Evolutionary conservation across 805 yeast genomes (phyloP).

Genomic region (Saturnispora kantuleensis): DNA sequence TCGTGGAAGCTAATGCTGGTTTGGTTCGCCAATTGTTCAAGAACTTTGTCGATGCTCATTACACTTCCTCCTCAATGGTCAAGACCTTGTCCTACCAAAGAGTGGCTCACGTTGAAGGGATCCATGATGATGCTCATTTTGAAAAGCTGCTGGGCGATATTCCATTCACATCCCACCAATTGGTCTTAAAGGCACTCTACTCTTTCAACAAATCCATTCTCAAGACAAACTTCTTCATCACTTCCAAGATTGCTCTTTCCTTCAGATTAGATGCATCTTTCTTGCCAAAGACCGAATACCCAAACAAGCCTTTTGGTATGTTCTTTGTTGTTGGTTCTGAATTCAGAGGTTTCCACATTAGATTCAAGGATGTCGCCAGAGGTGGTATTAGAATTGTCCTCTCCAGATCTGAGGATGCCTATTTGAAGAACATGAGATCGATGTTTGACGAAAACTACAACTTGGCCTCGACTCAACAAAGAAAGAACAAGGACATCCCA

Average conservation of each 20-base stretch:
- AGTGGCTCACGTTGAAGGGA: slow-evolving; percentile 65
- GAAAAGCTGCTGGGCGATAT: slow-evolving; percentile 56
- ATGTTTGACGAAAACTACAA: slow-evolving; percentile 95
- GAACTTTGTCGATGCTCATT: slow-evolving; percentile 86
- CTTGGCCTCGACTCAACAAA: slow-evolving; percentile 91
- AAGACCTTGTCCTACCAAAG: slow-evolving; percentile 83
- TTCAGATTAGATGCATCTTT: slow-evolving; percentile 83
- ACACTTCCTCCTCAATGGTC: slow-evolving; percentile 59
- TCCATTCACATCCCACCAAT: slow-evolving; percentile 69
- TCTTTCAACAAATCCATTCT: slow-evolving; percentile 78
- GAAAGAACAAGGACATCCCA: slow-evolving; percentile 95
- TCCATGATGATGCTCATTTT: slow-evolving; percentile 66
- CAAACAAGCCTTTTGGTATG: slow-evolving; percentile 89
- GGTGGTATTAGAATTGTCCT: slow-evolving; percentile 96
- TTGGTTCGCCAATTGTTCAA: slow-evolving; percentile 78
- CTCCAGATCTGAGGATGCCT: slow-evolving; percentile 77
- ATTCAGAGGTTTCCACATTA: slow-evolving; percentile 93
- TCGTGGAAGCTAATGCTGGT: slow-evolving; percentile 58
- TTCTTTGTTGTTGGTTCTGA: slow-evolving; percentile 93
- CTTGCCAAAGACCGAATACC: slow-evolving; percentile 79
- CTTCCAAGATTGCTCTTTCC: slow-evolving; percentile 90
- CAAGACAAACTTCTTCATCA: slow-evolving; percentile 88
- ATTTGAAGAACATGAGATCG: slow-evolving; percentile 72
- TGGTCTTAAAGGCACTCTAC: slow-evolving; percentile 67
- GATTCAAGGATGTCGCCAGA: slow-evolving; percentile 95